A percentile compares a stretch with the other conserved stretches of the same genome.
phyloP scores from a whole-genome alignment of 148 eudicot species.

The Heliosperma pusillum region DNA sequence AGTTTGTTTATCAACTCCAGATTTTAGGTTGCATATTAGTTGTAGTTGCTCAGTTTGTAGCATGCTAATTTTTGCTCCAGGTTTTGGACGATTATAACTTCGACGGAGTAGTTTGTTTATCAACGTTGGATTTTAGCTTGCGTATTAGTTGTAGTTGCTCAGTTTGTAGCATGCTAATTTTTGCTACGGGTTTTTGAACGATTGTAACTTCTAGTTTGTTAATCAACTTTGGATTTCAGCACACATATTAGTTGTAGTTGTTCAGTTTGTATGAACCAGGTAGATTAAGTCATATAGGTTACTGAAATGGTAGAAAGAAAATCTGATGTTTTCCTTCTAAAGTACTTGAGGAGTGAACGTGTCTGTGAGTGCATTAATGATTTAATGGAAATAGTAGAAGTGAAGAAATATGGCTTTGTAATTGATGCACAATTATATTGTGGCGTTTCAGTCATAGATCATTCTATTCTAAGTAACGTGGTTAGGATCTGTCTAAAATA shows the following conservation, averaged over 20 bases:
- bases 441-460: not conserved
- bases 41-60: not conserved
- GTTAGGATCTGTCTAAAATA: not conserved
- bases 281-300: slow-evolving; percentile 6
- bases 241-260: not conserved
- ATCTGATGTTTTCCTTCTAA: not conserved
- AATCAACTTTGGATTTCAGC: not conserved
- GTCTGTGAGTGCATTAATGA: not conserved
- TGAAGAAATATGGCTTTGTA: not conserved
- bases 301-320: not conserved
- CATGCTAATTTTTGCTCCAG: too few species aligned
- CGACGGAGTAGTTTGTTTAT: too few species aligned
- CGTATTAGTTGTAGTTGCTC: not conserved
- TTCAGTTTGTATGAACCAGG: not conserved
- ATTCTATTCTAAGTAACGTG: not conserved
- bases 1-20: not conserved
- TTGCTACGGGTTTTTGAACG: not conserved
- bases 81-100: too few species aligned
- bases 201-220: not conserved
- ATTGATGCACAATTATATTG: not conserved
- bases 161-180: not conserved
- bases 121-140: not conserved
- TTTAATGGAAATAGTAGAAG: not conserved
- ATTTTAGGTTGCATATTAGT: not conserved
- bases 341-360: not conserved